Evolutionary conservation across 352 stramenopile species (phyloP).

Genomic region (Phytophthora pistaciae): DNA sequence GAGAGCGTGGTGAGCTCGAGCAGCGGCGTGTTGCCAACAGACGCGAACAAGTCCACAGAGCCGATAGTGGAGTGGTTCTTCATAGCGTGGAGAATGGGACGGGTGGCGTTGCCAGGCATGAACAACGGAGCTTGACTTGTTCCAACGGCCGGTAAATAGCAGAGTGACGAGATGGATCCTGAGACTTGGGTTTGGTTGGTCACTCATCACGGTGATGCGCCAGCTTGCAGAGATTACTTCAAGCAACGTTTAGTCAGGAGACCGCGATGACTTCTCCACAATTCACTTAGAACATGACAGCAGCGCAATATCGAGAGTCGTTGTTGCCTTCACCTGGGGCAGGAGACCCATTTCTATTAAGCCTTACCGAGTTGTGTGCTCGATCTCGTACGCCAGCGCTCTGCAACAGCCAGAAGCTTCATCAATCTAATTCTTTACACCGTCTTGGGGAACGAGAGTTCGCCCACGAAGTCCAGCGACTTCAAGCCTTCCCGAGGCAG

Average conservation of each 20-base stretch:
- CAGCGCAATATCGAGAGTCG: not conserved
- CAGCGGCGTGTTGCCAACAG: conserved; percentile 82
- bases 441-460: conserved; percentile 35
- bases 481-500: conserved; percentile 28
- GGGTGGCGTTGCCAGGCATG: not conserved
- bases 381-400: not conserved
- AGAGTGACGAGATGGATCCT: conserved; percentile 10
- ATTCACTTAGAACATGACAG: not conserved
- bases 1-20: conserved; percentile 76
- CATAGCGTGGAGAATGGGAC: not conserved
- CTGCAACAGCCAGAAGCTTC: conserved; percentile 1
- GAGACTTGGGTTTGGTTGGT: conserved; percentile 6
- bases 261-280: conserved; percentile 6
- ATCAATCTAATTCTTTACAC: conserved; percentile 11
- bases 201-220: conserved; percentile 19
- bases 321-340: not conserved
- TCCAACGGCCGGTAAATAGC: not conserved
- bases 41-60: conserved; percentile 55
- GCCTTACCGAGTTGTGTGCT: not conserved
- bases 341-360: conserved; percentile 10
- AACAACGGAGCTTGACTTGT: not conserved
- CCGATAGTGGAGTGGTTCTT: not conserved
- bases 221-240: not conserved
- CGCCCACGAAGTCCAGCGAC: conserved; percentile 50
- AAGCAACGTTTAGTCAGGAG: not conserved